A percentile compares a stretch with the other conserved stretches of the same genome.
Evolutionary conservation across 306 rosid species (phyloP).

Genomic region (Cucurbita maxima): DNA sequence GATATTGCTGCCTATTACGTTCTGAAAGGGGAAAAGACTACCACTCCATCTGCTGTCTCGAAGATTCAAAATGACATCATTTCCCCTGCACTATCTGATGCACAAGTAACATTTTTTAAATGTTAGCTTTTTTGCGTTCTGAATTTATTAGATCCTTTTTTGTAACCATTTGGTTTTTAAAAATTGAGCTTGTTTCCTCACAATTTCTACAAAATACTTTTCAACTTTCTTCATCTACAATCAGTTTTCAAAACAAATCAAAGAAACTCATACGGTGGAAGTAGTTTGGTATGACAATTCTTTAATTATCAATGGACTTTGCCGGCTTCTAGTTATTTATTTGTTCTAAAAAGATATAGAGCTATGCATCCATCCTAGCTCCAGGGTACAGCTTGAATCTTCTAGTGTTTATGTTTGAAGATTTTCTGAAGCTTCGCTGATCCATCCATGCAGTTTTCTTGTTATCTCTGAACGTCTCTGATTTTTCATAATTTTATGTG

Average conservation of each 20-base stretch:
- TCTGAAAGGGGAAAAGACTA: slow-evolving; percentile 52
- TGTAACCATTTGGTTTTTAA: too few species aligned
- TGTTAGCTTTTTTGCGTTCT: neutral
- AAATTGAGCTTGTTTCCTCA: too few species aligned
- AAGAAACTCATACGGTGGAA: too few species aligned
- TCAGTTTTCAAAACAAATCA: too few species aligned
- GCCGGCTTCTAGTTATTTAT: neutral
- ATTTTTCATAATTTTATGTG: slow-evolving; percentile 3
- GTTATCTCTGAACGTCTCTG: neutral
- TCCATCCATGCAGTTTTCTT: neutral
- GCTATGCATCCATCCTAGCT: neutral
- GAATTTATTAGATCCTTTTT: neutral
- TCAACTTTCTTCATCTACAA: too few species aligned
- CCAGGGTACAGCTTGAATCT: neutral
- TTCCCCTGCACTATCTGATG: slow-evolving; percentile 46
- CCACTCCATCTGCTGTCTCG: slow-evolving; percentile 45
- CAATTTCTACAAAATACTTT: too few species aligned
- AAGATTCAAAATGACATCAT: slow-evolving; percentile 69
- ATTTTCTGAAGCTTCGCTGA: neutral
- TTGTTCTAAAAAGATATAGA: neutral
- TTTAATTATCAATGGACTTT: neutral
- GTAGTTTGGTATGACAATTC: neutral
- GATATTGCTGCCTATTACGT: slow-evolving; percentile 57
- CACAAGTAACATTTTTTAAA: slow-evolving; percentile 30
- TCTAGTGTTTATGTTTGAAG: neutral